These are phyloP conservation scores for Hydnum rufescens DNA, from an alignment of 768 basidiomycete species.

Conservation along the genomic window DNA sequence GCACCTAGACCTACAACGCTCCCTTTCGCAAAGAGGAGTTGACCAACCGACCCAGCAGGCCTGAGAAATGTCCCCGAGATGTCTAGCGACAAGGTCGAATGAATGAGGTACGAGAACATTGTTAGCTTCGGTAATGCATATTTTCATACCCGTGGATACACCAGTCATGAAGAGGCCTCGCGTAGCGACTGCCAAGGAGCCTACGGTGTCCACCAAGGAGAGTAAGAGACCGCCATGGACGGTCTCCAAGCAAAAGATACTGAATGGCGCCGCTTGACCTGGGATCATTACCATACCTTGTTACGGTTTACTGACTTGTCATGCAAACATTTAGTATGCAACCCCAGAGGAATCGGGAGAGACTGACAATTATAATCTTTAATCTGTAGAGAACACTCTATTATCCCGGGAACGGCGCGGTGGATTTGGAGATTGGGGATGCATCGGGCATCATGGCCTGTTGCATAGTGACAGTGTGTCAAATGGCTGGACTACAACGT, in stretches of 20 bases:
- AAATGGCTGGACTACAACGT: not conserved
- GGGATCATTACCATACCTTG: conserved; percentile 42
- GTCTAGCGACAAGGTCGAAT: conserved; percentile 20
- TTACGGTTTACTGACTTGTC: conserved; percentile 49
- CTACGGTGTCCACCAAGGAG: conserved; percentile 68
- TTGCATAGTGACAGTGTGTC: conserved; percentile 6
- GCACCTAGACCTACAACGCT: conserved; percentile 50
- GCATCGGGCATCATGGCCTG: conserved; percentile 64
- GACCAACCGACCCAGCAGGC: conserved; percentile 53
- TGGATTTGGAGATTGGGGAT: conserved; percentile 57
- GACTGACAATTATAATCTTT: conserved; percentile 52
- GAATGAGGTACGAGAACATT: not conserved
- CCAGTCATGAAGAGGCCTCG: conserved; percentile 72
- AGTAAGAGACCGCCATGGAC: conserved; percentile 68
- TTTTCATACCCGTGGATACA: conserved; percentile 34
- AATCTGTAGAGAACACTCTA: conserved; percentile 50
- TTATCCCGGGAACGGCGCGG: conserved; percentile 46
- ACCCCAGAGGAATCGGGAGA: not conserved
- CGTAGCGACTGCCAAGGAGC: conserved; percentile 57
- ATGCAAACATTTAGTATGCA: not conserved
- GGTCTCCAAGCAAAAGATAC: conserved; percentile 18
- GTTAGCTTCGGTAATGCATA: no score
- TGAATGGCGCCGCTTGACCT: not conserved
- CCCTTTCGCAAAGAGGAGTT: conserved; percentile 43
- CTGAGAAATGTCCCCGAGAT: conserved; percentile 59